phyloP scores from a whole-genome alignment of 805 yeast genomes.

The Saitoella complicata region DNA sequence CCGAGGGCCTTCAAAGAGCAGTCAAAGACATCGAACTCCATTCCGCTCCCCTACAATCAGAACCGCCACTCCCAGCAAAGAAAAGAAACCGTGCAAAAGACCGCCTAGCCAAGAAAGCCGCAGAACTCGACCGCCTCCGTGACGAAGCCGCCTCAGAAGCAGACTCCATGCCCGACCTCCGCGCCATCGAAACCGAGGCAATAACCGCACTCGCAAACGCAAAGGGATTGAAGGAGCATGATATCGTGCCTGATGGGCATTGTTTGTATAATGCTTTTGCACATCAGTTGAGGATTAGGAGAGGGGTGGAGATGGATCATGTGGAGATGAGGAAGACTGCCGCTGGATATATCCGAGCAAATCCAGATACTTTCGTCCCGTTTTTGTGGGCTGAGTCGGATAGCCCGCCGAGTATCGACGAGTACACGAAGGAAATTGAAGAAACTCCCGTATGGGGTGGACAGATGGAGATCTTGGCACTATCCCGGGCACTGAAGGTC shows the following conservation, averaged over 20 bases:
- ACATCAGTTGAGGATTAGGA: constrained; percentile 55
- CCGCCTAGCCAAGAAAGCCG: constrained; percentile 58
- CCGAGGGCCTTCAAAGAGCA: neutral
- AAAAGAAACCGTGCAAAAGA: constrained; percentile 76
- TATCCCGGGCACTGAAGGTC: constrained; percentile 52
- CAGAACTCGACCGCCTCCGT: constrained; percentile 43
- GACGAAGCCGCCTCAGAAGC: constrained; percentile 64
- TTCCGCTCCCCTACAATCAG: neutral
- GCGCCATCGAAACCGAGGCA: constrained; percentile 55
- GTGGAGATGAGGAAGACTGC: constrained; percentile 47
- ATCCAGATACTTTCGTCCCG: constrained; percentile 64
- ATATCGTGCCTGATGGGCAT: constrained; percentile 67
- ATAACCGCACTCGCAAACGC: constrained; percentile 26
- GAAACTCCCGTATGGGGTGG: constrained; percentile 93
- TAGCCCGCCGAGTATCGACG: constrained; percentile 39
- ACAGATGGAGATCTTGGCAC: constrained; percentile 75
- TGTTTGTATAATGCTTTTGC: constrained; percentile 76
- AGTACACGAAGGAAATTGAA: constrained; percentile 52
- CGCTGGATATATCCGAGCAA: constrained; percentile 44
- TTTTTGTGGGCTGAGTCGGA: constrained; percentile 60
- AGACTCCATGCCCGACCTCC: constrained; percentile 41
- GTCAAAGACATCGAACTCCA: neutral
- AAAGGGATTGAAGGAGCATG: constrained; percentile 7
- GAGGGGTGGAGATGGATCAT: constrained; percentile 24
- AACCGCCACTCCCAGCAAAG: neutral